Percentiles rank a stretch among this genome's conserved stretches.
These are phyloP conservation scores for Avena insularis DNA, from an alignment of 176 grass and related monocot species.

Conservation along the genomic window DNA sequence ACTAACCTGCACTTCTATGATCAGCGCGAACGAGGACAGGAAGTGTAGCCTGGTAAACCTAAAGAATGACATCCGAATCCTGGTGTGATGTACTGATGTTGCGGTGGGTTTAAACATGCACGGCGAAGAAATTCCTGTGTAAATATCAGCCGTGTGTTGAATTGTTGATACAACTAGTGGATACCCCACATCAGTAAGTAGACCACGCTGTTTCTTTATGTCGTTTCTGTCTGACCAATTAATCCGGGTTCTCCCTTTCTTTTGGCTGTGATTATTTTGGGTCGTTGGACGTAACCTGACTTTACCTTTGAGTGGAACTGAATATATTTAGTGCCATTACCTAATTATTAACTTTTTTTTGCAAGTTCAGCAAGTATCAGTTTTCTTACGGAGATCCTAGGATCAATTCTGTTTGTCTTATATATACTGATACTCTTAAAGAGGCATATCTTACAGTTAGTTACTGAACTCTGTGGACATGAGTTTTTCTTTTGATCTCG, in stretches of 20 bases:
- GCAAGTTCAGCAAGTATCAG: background rate
- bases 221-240: slow-evolving; percentile 17
- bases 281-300: background rate
- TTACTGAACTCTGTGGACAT: too few species aligned
- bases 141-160: slow-evolving; percentile 32
- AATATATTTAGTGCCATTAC: background rate
- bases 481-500: too few species aligned
- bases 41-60: background rate
- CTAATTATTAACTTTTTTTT: background rate
- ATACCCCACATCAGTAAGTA: background rate
- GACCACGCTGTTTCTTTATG: slow-evolving; percentile 1
- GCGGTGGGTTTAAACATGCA: slow-evolving; percentile 13
- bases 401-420: too few species aligned
- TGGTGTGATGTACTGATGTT: background rate
- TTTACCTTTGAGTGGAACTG: slow-evolving; percentile 35
- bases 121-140: slow-evolving; percentile 25
- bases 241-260: background rate
- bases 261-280: slow-evolving; percentile 19
- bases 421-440: too few species aligned
- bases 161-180: slow-evolving; percentile 6
- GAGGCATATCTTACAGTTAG: too few species aligned
- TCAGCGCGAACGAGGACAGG: slow-evolving; percentile 39
- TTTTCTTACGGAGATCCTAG: too few species aligned
- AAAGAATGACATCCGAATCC: slow-evolving; percentile 9
- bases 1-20: slow-evolving; percentile 29